Evolutionary conservation across 805 yeast species (phyloP), one percentile per base, ranked within the genome.

Genomic region (Sungouiella blattae): DNA sequence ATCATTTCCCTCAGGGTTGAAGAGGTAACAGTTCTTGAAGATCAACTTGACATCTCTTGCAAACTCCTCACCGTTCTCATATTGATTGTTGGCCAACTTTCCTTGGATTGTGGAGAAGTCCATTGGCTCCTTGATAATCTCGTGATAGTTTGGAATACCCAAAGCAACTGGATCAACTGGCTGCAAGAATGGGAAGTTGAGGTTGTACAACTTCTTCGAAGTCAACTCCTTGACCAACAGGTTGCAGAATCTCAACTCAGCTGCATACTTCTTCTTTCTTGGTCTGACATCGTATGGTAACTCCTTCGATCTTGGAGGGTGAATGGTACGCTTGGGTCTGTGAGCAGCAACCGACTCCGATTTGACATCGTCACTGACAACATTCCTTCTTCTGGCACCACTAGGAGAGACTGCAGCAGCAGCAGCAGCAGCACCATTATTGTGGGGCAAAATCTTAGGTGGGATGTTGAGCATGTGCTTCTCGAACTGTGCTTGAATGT

Each of bases 131-230:
- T 87, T 87, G 39, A 93, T 82, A 37, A 87, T 68, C 50, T 91
- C 94, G 48, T 77, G 76, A 60, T 93, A 93, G 28, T 88, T 78
- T 18, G 98, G 98, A 47, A 95, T 82, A 52, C 87, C 87, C 53
- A 91, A 73, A 11, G 96, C 95, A 21, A 89, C 88, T 0, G 96
- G 93, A 60, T 93, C 98, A 27, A 93, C 98, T 1, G 98, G 98
- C 40, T 77, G 83, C 53, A 91, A 62, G 52, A 93, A 93, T 20
- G 98, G 97, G 64, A 82, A 93, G 46, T 91, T 81, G 54, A 84
- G 82, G 28, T 80, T 73, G 51, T 83, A 87, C 59, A 87, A 83
- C 64, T 87, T 89, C 61, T 91, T 91, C 12, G 85, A 77, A 39
- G 69, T 70, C 55, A 93, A 68, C 52, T 93, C 98, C 56, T 84